Base-by-base conservation (phyloP, 805 yeast genomes). In the Candida golubevii region DNA sequence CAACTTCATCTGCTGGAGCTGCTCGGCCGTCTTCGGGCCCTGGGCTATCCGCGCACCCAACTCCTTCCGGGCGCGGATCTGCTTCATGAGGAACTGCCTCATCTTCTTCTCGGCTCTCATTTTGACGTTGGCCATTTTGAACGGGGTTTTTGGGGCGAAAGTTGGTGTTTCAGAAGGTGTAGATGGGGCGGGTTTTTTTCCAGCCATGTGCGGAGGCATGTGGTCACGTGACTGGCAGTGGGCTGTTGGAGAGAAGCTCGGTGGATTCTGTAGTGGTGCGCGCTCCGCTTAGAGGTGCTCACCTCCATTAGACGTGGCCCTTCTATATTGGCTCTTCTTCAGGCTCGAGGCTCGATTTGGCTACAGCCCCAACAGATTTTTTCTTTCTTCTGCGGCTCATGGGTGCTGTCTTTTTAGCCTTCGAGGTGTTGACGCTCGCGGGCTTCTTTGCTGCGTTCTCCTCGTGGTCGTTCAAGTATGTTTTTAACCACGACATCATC, bases 1-100 rank as follows among this genome's bases (percentile, higher is more conserved):
- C 62, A 79, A 78, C 8, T 79, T 78, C 51, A 84, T 78, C 45
- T 65, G 49, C 18, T 49, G 45, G 39, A 71, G 64, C 30, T 69
- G 72, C 31, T 54, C 48, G 27, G 55, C 57, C 9, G 67, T 54
- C 51, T 71, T 71, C 39, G 48, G 46, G 6, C 71, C 72, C 50
- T 67, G 56, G 13, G 76, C 75, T 29, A 71, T 57, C 39, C 76
- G 60, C 27, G 75, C 67, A 1, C 76, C 76, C 42, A 62, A 54
- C 39, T 69, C 59, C 55, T 65, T 67, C 30, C 76, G 66, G 45
- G 70, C 65, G 53, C 68, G 68, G 52, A 71, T 56, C 50, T 69
- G 75, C 64, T 70, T 75, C 49, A 69, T 57, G 56, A 71, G 72
- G 56, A 60, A 67, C 62, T 71, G 70, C 54, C 75, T 63, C 74